Base-by-base conservation (phyloP, 306 rosid species). In the Prunus salicina region DNA sequence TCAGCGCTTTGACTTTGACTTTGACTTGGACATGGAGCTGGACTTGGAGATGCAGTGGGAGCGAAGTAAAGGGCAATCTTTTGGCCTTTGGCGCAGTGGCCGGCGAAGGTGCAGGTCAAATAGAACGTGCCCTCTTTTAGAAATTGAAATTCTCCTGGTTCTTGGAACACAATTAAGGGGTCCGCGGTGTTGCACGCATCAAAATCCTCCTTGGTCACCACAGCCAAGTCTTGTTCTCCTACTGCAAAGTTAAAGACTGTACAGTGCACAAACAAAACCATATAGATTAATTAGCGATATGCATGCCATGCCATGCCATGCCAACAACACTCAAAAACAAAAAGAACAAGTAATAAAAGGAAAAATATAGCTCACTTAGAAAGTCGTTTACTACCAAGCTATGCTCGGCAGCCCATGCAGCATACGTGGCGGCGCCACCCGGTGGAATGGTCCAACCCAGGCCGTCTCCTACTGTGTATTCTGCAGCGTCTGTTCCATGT, bases 51-150 rank as follows among this genome's bases (percentile, higher is more conserved):
- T 6, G 8, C 20, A 18, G 82, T 27, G 20, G 47, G 52, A 38
- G 18, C 12, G 81, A 85, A 79, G 53, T 68, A 49, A 52, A 90
- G 34, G 47, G 71, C 79, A 53, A 89, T 65, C 86, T 87, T 89
- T 72, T 87, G 94, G 30, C 91, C 89, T 38, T 65, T 28, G 25
- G 7, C 7, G 76, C 94, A 90, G 74, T 86, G 87, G 25, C 47
- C 75, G 12, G 65, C 8, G 63, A 84, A 25, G 58, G 78, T 61
- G 72, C 90, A 84, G 50, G 79, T 73, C 67, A 82, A 82, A 67
- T 74, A 86, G 56, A 76, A 75, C 0, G 65, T 72, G 2, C 79
- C 82, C 1, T 64, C 15, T 2, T n/a, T 15, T 32, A 47, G 49
- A 1, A 87, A 66, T 10, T 11, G 6, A 30, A 86, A 32, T 24